Conservation (phyloP, 352 stramenopile genomes). For the Phytophthora ohioensis region DNA sequence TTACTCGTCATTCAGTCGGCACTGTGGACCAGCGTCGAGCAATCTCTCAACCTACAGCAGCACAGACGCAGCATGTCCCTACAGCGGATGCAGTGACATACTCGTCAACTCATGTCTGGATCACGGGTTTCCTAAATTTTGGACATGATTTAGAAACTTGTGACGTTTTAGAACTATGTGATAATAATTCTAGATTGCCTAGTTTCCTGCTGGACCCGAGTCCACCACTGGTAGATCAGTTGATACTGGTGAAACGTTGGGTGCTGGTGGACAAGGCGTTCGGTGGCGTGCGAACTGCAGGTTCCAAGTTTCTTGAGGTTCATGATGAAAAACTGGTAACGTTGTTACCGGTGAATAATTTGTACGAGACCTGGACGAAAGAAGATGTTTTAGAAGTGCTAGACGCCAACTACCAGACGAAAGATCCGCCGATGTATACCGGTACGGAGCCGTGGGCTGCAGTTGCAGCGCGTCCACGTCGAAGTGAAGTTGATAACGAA, state of each 20-base stretch:
- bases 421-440: conserved; percentile 61
- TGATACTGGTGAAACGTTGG: conserved; percentile 73
- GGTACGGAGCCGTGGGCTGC: conserved; percentile 37
- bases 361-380: conserved; percentile 18
- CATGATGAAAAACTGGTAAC: conserved; percentile 30
- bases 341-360: conserved; percentile 3
- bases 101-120: conserved; percentile 46
- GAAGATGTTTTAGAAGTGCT: conserved; percentile 41
- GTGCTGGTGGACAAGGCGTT: conserved; percentile 50
- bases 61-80: neutral
- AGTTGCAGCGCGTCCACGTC: conserved; percentile 3
- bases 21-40: conserved; percentile 9
- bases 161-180: conserved; percentile 46
- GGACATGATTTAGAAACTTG: conserved; percentile 27
- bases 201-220: conserved; percentile 53
- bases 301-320: conserved; percentile 52
- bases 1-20: conserved; percentile 19
- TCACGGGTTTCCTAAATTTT: conserved; percentile 62
- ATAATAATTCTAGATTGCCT: conserved; percentile 38
- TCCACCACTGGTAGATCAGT: conserved; percentile 45
- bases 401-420: conserved; percentile 37
- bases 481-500: neutral
- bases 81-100: conserved; percentile 36
- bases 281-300: conserved; percentile 10
- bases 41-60: conserved; percentile 3